Evolutionary conservation across 257 asterid genomes (phyloP), one percentile per base, ranked within the genome.

Genomic region (Craterostigma plantagineum): DNA sequence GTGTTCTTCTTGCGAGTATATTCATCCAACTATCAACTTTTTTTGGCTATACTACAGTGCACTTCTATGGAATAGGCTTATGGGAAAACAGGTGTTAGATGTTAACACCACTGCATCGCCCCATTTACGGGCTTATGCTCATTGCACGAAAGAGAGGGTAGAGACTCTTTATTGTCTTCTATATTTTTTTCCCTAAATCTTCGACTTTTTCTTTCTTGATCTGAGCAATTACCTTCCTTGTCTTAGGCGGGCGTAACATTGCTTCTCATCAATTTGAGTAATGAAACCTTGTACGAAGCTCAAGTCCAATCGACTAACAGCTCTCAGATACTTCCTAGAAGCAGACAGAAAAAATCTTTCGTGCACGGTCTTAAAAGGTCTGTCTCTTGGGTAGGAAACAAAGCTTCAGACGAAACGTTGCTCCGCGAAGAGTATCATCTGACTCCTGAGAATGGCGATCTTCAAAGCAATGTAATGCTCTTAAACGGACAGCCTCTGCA

Each of bases 21-120:
- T 23, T 23, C 2, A 23, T 23, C 2, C 4, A 23, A 23, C 6
- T 23, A 23, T 23, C 30, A 23, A 23, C 30, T 23, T 23, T 23
- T 23, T 23, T 2, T 23, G 30, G 30, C 30, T 23, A 23, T 23
- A 23, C 30, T 23, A 23, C 30, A 90, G 99, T 48, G 92, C 99
- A 6, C 65, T 90, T 43, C 73, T 90, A 13, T 90, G 95, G 95
- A 77, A 90, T 70, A 87, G 65, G 10, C 91, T 90, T 38, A 90
- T 90, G 95, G 95, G 99, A 35, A 64, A 54, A 52, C 91, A 74
- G 42, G 99, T 83, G 46, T 79, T 90, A 45, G 53, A 56, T 49
- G 66, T 75, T 38, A 75, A 61, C 69, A 23, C 30, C 30, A 1
- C 45, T 47, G 65, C 66, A 7, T 63, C 82, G 13, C 72, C 79